phyloP scores from a whole-genome alignment of 306 rosid genomes.

The Medicago lupulina region DNA sequence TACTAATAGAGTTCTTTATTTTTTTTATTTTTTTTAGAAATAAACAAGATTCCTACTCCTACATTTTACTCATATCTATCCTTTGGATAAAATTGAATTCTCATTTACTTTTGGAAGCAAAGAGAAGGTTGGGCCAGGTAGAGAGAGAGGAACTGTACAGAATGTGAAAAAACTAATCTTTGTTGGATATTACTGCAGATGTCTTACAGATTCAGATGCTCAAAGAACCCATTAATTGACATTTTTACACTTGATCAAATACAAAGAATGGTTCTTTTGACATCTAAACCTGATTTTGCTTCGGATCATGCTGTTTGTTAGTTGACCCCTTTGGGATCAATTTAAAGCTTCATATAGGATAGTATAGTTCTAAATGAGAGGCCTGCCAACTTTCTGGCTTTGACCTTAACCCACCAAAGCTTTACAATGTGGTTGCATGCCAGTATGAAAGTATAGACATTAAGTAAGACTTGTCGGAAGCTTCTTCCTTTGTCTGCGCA shows the following conservation, averaged over 20 bases:
- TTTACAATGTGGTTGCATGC: conserved; percentile 45
- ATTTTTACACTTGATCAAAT: conserved; percentile 46
- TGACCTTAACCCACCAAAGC: conserved; percentile 56
- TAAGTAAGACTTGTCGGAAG: conserved; percentile 38
- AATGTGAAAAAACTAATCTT: no score
- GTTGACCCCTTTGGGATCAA: conserved; percentile 54
- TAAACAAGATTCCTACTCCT: no score
- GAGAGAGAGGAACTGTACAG: no score
- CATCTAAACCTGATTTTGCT: conserved; percentile 49
- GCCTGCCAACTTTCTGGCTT: conserved; percentile 85
- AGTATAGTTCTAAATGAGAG: conserved; percentile 44
- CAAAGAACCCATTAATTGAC: conserved; percentile 49
- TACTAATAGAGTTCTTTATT: no score
- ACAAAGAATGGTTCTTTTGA: conserved; percentile 50
- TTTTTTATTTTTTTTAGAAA: no score
- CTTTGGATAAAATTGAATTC: no score
- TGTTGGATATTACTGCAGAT: no score
- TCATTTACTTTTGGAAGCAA: no score
- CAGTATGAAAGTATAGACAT: conserved; percentile 27
- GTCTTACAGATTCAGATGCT: conserved; percentile 38
- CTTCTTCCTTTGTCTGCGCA: conserved; percentile 48
- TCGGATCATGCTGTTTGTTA: conserved; percentile 42
- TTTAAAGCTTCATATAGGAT: conserved; percentile 43
- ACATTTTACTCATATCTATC: no score
- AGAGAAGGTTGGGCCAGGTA: no score